phyloP scores from a whole-genome alignment of 2,329 filamentous ascomycete genomes.

The Fusarium cyanostomum region DNA sequence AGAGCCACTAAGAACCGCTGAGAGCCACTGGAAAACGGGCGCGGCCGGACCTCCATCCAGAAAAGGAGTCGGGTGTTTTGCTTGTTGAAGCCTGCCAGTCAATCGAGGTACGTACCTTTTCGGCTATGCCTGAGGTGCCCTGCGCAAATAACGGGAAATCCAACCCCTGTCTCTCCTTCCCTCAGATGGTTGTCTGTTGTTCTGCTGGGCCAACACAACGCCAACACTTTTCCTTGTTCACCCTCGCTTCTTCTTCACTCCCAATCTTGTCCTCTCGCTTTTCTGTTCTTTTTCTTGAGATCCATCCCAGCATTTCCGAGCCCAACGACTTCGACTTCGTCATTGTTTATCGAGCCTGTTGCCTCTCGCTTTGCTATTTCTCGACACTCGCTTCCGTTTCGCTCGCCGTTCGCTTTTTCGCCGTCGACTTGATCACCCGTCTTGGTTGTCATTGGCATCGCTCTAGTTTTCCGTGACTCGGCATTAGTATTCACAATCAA shows the following conservation, averaged over 20 bases:
- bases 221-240: constrained; percentile 34
- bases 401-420: constrained; percentile 5
- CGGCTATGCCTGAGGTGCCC: not conserved
- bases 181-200: constrained; percentile 2
- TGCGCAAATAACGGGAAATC: constrained; percentile 11
- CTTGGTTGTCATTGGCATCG: constrained; percentile 17
- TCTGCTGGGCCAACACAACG: constrained; percentile 38
- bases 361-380: constrained; percentile 30
- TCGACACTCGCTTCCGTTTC: constrained; percentile 26
- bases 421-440: constrained; percentile 15
- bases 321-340: constrained; percentile 11
- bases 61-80: constrained; percentile 21
- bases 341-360: constrained; percentile 19
- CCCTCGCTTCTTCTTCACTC: constrained; percentile 22
- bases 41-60: constrained; percentile 11
- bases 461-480: not conserved
- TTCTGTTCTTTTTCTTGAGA: constrained; percentile 15
- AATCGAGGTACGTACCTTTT: constrained; percentile 25
- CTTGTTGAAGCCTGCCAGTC: constrained; percentile 13
- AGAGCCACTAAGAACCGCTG: constrained; percentile 4
- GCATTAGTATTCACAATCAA: constrained; percentile 1
- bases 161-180: constrained; percentile 21
- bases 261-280: constrained; percentile 25
- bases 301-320: constrained; percentile 14
- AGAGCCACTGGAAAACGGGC: constrained; percentile 13